Base-by-base conservation (phyloP, 2,329 filamentous ascomycete species). In the Zarea fungicola region DNA sequence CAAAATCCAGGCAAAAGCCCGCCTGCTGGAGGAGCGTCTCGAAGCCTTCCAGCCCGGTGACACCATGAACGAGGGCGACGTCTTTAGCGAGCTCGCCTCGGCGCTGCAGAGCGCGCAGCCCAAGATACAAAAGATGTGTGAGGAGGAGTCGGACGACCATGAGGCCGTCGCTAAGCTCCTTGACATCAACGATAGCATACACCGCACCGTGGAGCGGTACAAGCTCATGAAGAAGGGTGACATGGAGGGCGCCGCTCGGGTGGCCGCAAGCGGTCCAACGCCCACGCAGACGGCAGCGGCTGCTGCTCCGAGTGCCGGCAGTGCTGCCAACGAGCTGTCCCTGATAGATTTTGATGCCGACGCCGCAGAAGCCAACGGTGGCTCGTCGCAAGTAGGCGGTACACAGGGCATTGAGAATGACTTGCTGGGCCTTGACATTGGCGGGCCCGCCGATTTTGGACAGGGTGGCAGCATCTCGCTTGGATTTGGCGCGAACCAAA, bases 81-180 rank as follows among this genome's bases (percentile, higher is more conserved):
- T 85, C 18, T 85, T 82, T 56, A 79, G 91, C 74, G 93, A 99
- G 73, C 78, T 99, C 47, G 91, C 91, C 5, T 85, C 87, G 55
- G 84, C 93, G 9, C 76, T 99, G 39, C 88, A 89, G 65, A 96
- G 87, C 62, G 93, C 93, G 3, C 93, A 99, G 61, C 93, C 93
- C 8, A 99, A 99, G 73, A 97, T 99, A 56, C 92, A 97, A 65
- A 96, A 89, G 71, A 99, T 99, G 92, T 97, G 92, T 62, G 92
- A 97, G 67, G 93, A 99, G 67, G 93, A 99, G 63, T 96, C 91
- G 10, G 92, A 97, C 53, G 93, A 99, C 62, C 84, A 90, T 53
- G 93, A 96, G 71, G 93, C 93, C 5, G 93, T 99, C 6, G 88
- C 90, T 36, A 96, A 96, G 68, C 76, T 99, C 10, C 78, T 99